phyloP scores from a whole-genome alignment of 805 yeast genomes.

The Starmerella geochares region DNA sequence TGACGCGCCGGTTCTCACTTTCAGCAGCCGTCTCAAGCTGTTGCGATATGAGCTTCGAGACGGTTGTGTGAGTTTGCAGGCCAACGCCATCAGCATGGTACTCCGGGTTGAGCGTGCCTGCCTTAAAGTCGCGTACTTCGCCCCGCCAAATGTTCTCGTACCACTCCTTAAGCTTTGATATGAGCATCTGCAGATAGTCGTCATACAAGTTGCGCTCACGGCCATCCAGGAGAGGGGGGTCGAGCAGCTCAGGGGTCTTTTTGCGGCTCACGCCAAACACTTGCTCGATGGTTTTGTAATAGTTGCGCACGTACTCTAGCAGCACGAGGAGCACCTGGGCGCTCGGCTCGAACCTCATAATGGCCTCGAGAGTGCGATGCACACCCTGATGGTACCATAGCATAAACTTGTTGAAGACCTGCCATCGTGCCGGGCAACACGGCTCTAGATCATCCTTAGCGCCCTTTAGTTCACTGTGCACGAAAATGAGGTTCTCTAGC shows the following conservation, averaged over 20 bases:
- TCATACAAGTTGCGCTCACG: conserved; percentile 62
- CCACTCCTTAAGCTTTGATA: conserved; percentile 77
- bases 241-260: conserved; percentile 29
- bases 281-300: conserved; percentile 43
- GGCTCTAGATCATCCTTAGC: conserved; percentile 49
- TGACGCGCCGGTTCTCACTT: conserved; percentile 67
- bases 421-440: conserved; percentile 68
- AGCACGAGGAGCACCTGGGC: conserved; percentile 63
- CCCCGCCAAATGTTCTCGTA: conserved; percentile 54
- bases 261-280: conserved; percentile 43
- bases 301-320: conserved; percentile 66
- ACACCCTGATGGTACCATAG: conserved; percentile 58
- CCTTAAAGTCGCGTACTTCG: conserved; percentile 54
- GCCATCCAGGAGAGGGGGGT: conserved; percentile 57
- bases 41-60: conserved; percentile 75
- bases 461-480: conserved; percentile 64
- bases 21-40: conserved; percentile 83
- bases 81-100: conserved; percentile 55
- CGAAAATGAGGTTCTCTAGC: conserved; percentile 67
- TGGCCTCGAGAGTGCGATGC: conserved; percentile 50
- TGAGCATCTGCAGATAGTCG: conserved; percentile 66
- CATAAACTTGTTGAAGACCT: conserved; percentile 51
- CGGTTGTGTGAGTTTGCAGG: conserved; percentile 66
- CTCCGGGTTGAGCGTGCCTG: conserved; percentile 66
- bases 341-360: conserved; percentile 63